Percentiles rank a stretch among this genome's conserved stretches.
Conservation (phyloP, 129 eudicot genomes). For the Chrysanthemum makinoi region DNA sequence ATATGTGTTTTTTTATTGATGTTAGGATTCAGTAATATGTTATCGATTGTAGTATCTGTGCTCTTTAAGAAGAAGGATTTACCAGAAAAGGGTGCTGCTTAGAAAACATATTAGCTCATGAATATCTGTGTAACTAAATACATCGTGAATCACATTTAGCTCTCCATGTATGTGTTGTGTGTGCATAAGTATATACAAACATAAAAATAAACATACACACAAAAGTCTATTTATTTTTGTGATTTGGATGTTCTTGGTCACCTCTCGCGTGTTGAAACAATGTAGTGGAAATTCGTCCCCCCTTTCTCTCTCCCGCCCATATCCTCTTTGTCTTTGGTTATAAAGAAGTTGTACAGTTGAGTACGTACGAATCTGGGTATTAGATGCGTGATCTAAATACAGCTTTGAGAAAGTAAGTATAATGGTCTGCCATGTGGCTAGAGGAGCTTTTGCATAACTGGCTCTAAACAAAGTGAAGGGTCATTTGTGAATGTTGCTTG, state of each 20-base stretch:
- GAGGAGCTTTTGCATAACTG: constrained; percentile 25
- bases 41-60: not conserved
- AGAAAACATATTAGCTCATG: not conserved
- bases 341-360: constrained; percentile 20
- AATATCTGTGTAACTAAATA: not conserved
- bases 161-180: not conserved
- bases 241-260: constrained; percentile 11
- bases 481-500: constrained; percentile 23
- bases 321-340: constrained; percentile 25
- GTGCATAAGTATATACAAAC: not conserved
- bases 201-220: not conserved
- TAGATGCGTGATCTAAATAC: constrained; percentile 30
- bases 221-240: not conserved
- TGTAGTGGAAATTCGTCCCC: not conserved
- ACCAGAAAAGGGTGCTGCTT: not conserved
- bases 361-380: constrained; percentile 25
- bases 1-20: not conserved
- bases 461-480: constrained; percentile 32
- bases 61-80: not conserved
- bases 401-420: constrained; percentile 29
- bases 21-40: not conserved
- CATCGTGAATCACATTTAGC: not conserved
- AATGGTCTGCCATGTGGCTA: constrained; percentile 25
- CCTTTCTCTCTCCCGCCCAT: constrained; percentile 14
- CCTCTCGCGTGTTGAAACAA: not conserved